A percentile compares a stretch with the other conserved stretches of the same genome.
phyloP scores from a whole-genome alignment of 2,329 filamentous ascomycete species.

The Davidsoniella australis region DNA sequence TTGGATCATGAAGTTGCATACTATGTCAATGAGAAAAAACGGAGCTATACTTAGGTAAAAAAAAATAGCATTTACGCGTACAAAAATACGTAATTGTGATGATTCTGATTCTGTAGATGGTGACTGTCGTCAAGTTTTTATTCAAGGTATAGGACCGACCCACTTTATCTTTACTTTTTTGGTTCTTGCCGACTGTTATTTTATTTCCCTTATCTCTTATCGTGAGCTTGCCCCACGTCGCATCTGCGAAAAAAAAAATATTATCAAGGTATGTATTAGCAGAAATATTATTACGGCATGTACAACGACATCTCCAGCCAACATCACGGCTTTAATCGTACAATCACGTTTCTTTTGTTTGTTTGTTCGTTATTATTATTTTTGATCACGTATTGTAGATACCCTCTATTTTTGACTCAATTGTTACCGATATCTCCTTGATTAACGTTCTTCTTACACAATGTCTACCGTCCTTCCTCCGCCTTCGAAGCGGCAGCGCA shows the following conservation, averaged over 20 bases:
- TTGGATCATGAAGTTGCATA: too few species aligned
- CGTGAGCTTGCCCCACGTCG: constrained; percentile 4
- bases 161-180: too few species aligned
- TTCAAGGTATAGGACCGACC: too few species aligned
- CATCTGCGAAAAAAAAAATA: constrained; percentile 6
- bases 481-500: constrained; percentile 73
- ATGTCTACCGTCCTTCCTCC: constrained; percentile 78
- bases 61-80: too few species aligned
- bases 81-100: too few species aligned
- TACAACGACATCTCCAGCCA: background rate
- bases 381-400: background rate
- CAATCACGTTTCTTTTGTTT: background rate
- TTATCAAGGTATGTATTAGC: background rate
- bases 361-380: background rate
- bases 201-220: too few species aligned
- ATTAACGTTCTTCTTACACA: background rate
- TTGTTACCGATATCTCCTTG: background rate
- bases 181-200: too few species aligned
- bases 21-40: too few species aligned
- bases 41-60: too few species aligned
- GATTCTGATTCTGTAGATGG: too few species aligned
- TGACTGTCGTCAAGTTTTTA: too few species aligned
- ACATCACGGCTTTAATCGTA: background rate
- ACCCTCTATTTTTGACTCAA: background rate
- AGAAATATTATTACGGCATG: background rate